Conservation (phyloP, 2,329 filamentous ascomycete genomes). For the Samsoniella hepiali region DNA sequence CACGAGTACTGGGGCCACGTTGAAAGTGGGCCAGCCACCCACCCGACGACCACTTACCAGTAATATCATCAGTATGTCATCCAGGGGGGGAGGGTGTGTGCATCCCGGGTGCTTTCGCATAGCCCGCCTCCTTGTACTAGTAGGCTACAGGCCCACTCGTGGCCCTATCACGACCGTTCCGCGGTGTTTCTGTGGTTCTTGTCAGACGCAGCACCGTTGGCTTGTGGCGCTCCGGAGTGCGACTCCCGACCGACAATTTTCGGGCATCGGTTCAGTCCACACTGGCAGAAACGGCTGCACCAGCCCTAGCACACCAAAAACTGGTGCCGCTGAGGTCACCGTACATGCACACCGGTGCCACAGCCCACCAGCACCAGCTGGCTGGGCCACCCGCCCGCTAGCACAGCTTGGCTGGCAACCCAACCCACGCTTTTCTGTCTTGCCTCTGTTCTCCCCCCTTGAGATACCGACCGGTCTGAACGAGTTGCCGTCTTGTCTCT, state of each 20-base stretch:
- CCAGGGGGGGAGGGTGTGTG: neutral
- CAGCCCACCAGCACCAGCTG: conserved; percentile 1
- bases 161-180: conserved; percentile 13
- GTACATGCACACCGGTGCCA: neutral
- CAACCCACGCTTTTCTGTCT: conserved; percentile 8
- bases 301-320: neutral
- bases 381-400: conserved; percentile 6
- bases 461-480: neutral
- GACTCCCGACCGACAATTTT: conserved; percentile 20
- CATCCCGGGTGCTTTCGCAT: too few relatives aligned
- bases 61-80: neutral
- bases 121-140: neutral
- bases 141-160: neutral
- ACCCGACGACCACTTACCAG: neutral
- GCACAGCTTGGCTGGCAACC: neutral
- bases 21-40: neutral
- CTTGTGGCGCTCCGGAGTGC: conserved; percentile 19
- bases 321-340: conserved; percentile 14
- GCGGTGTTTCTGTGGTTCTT: conserved; percentile 6
- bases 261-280: conserved; percentile 13
- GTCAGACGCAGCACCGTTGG: conserved; percentile 20
- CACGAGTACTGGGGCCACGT: neutral
- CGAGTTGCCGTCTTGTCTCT: neutral
- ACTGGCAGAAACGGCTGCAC: neutral
- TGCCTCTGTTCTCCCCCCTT: neutral